These are phyloP conservation scores for Phellopilus nigrolimitatus DNA, from an alignment of 1,284 basidiomycete species.

Conservation along the genomic window DNA sequence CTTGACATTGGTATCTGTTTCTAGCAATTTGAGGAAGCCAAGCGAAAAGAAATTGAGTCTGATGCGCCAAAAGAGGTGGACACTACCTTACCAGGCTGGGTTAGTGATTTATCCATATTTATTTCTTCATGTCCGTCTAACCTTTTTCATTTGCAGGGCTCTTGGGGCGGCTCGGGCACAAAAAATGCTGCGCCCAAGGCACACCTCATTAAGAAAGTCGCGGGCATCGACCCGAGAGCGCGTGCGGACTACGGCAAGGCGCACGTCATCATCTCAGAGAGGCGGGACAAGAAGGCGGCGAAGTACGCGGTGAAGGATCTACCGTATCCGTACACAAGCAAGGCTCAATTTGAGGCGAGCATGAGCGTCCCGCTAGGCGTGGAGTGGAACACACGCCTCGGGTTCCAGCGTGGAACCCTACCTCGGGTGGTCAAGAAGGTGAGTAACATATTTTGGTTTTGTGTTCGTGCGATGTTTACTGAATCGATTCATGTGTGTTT, in stretches of 20 bases:
- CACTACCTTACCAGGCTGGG: constrained; percentile 93
- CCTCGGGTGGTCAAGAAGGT: constrained; percentile 87
- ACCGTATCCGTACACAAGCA: constrained; percentile 90
- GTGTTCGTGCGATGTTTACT: constrained; percentile 13
- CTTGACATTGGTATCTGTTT: constrained; percentile 11
- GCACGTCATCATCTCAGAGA: constrained; percentile 93
- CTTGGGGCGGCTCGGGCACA: constrained; percentile 84
- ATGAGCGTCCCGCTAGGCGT: constrained; percentile 79
- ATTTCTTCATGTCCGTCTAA: constrained; percentile 1
- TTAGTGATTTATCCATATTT: constrained; percentile 35
- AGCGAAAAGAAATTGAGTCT: constrained; percentile 70
- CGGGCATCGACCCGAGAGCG: constrained; percentile 72
- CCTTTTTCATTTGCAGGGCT: constrained; percentile 52
- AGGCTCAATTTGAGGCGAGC: constrained; percentile 83
- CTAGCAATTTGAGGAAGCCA: constrained; percentile 83
- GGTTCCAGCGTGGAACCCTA: constrained; percentile 79
- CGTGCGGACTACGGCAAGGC: constrained; percentile 83
- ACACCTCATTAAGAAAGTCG: constrained; percentile 70
- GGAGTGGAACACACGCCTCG: constrained; percentile 93
- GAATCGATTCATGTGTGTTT: neutral
- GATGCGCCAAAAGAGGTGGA: constrained; percentile 87
- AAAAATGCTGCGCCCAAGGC: constrained; percentile 55
- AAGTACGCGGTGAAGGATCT: constrained; percentile 88
- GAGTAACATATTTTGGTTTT: constrained; percentile 24
- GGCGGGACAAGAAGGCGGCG: constrained; percentile 87